A percentile compares a stretch with the other conserved stretches of the same genome.
Evolutionary conservation across 1,139 yeast species (phyloP).

Genomic region (Scheffersomyces stambukii): DNA sequence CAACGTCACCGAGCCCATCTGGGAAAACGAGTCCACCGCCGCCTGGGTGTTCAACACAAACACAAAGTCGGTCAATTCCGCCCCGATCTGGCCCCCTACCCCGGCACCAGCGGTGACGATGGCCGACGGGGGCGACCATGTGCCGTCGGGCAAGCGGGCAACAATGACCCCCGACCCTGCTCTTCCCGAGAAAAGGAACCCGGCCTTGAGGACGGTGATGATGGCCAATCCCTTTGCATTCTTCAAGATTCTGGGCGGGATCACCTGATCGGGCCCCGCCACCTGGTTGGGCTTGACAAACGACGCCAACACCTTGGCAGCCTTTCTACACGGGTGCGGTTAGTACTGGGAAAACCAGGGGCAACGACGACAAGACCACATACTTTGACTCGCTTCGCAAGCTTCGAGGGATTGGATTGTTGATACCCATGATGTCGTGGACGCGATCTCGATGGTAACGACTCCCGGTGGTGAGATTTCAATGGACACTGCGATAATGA

Average conservation of each 20-base stretch:
- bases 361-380: constrained; percentile 24
- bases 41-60: constrained; percentile 81
- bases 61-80: constrained; percentile 94
- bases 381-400: constrained; percentile 82
- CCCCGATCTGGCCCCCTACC: constrained; percentile 97
- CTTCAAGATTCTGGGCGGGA: constrained; percentile 83
- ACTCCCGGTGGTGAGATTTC: no score
- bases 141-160: constrained; percentile 89
- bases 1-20: constrained; percentile 86
- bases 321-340: constrained; percentile 51
- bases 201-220: constrained; percentile 91
- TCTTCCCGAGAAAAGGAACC: constrained; percentile 91
- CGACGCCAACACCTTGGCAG: constrained; percentile 88
- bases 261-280: constrained; percentile 83
- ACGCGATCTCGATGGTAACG: no score
- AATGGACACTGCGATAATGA: no score
- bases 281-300: constrained; percentile 95
- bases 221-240: constrained; percentile 93
- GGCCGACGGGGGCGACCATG: constrained; percentile 99
- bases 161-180: constrained; percentile 97
- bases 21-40: constrained; percentile 94
- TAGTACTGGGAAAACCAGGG: constrained; percentile 3
- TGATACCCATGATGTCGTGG: constrained; percentile 69
- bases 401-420: constrained; percentile 93
- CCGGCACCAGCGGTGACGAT: constrained; percentile 97